Base-by-base conservation (phyloP, 2,329 filamentous ascomycete species). In the Fusarium sp. region DNA sequence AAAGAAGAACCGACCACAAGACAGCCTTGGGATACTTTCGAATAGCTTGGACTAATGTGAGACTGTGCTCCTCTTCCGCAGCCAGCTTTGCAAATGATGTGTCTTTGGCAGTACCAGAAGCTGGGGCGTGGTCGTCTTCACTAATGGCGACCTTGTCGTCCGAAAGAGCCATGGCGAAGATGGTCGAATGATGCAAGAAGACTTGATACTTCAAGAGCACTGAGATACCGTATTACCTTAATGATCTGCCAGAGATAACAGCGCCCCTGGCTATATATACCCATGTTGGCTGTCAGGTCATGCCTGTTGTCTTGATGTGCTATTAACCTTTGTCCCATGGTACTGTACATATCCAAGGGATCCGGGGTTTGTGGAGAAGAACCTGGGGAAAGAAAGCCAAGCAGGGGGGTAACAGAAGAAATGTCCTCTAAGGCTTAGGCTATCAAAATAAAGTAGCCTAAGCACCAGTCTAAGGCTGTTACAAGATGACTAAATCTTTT, bases 1-100 rank as follows among this genome's bases (percentile, higher is more conserved):
- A 78, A 26, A 80, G 65, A 14, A 68, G 43, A 26, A 63, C 52
- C 34, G 41, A 68, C 65, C 65, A 68, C 34, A 59, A 55, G 44
- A 69, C 66, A 21, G 67, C 67, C 37, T 61, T 60, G 25, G 67
- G 67, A 41, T 70, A 70, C 39, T 54, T 55, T 11, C 58, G 62
- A 30, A 69, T 46, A 12, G 66, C 67, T 42, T 69, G 62, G 13
- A 60, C 30, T n/a, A 69, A 50, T 8, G 65, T 69, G 44, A 69
- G 60, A 16, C 31, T 58, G 14, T 62, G 66, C 16, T 69, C 65
- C n/a, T 60, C 54, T 16, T 68, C 65, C 18, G 65, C 65, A 21
- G 59, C 65, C 9, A 69, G 65, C 39, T 65, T 71, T 23, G 68
- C 68, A 21, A 65, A 62, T 13, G 56, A 43, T 3, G 54, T 14